A percentile compares a stretch with the other conserved stretches of the same genome.
These are phyloP conservation scores for Stentor roeselii DNA, from an alignment of 73 alveolate species.

Conservation along the genomic window DNA sequence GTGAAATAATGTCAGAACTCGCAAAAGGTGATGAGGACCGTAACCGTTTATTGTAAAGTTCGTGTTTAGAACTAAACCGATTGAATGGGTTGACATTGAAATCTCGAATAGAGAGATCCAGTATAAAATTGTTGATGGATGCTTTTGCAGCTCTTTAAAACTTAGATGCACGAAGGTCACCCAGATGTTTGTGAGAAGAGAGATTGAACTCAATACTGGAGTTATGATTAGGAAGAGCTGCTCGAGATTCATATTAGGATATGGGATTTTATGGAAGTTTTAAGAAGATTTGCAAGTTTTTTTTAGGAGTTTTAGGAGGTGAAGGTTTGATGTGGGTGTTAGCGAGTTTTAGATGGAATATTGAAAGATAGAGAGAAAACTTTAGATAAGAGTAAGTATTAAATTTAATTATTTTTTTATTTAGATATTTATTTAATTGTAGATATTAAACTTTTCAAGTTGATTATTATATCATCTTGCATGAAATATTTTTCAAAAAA, in stretches of 20 bases:
- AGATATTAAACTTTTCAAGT: too few species aligned
- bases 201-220: neutral
- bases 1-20: neutral
- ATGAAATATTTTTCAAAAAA: too few species aligned
- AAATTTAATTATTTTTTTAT: too few species aligned
- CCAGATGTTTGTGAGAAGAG: neutral
- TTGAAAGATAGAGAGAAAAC: too few species aligned
- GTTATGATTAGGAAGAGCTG: neutral
- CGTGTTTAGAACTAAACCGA: neutral
- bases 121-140: neutral
- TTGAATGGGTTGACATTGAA: neutral
- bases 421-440: too few species aligned
- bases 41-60: neutral
- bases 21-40: neutral
- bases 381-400: too few species aligned
- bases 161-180: neutral
- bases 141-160: slow-evolving; percentile 23
- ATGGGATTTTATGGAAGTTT: too few species aligned
- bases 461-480: too few species aligned
- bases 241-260: neutral
- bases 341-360: too few species aligned
- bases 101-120: slow-evolving; percentile 22
- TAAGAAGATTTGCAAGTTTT: too few species aligned
- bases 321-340: too few species aligned
- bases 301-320: too few species aligned